Base-by-base conservation (phyloP, 106 monocot species). In the Dioscorea alata region DNA sequence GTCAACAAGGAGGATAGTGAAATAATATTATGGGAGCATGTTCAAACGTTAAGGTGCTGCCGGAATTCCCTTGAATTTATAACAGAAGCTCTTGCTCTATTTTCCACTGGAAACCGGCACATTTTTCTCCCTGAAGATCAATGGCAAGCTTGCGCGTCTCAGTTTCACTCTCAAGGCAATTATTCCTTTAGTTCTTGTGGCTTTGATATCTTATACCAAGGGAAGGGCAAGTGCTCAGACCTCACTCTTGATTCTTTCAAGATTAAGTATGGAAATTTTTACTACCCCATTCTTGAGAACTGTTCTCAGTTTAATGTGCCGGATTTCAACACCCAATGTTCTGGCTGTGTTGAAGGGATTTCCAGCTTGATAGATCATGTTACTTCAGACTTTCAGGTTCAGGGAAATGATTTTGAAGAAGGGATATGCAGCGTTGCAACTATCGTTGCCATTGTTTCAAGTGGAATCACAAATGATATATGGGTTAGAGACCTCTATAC, bases 371-470 rank as follows among this genome's bases (percentile, higher is more conserved):
- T 65, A 22, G 31, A 69, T 20, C 1, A 13, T 9, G 32, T 79
- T 9, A 63, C 24, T 23, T 25, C 4, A 7, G 59, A 69, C 33
- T 69, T 74, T 69, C 21, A 33, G 49, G 69, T 74, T 13, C 10
- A 59, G 34, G 75, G 50, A 17, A 33, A 61, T 23, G 35, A 59
- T 35, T 10, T 12, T 0, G 24, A 63, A 49, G 60, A 33, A 65
- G 48, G 22, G 49, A 65, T 59, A 20, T 79, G 74, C 50, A 74
- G 64, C 64, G 57, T 74, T 23, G 79, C 69, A 3, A 49, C 33
- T 54, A 49, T 79, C 33, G 51, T 51, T 59, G 61, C 79, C 4
- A 49, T 74, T 33, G 73, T 69, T 69, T 64, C 73, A 21, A 64
- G 2, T 49, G 31, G 23, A 17, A 74, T 64, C 21, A 4, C 8